These are phyloP conservation scores for Urtica urens DNA, from an alignment of 306 rosid genomes.

Conservation along the genomic window DNA sequence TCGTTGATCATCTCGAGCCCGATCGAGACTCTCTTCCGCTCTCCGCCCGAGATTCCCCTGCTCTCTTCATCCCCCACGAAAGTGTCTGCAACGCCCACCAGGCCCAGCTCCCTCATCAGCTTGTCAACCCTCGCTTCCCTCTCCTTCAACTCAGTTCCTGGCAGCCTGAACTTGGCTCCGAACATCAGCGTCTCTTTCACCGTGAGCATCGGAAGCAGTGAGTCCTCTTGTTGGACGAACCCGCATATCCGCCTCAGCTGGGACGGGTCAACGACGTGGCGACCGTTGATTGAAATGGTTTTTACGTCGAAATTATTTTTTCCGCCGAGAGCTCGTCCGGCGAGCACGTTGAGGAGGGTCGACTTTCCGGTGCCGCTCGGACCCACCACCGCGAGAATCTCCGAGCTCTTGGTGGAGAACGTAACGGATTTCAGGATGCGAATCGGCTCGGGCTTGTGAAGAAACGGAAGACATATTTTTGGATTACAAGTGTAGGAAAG, in stretches of 20 bases:
- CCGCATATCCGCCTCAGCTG: conserved; percentile 67
- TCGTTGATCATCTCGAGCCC: conserved; percentile 81
- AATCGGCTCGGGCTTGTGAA: conserved; percentile 35
- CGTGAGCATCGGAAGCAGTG: conserved; percentile 72
- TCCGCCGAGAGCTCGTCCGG: conserved; percentile 38
- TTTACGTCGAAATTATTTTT: conserved; percentile 35
- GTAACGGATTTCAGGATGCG: conserved; percentile 65
- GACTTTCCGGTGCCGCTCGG: conserved; percentile 95
- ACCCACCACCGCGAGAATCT: conserved; percentile 74
- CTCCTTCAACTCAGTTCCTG: conserved; percentile 32
- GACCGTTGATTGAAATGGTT: conserved; percentile 48
- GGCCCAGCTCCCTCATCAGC: conserved; percentile 66
- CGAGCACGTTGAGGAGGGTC: conserved; percentile 49
- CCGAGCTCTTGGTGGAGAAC: conserved; percentile 52
- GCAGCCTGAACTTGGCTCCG: conserved; percentile 64
- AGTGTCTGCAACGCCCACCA: conserved; percentile 54
- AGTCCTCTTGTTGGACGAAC: conserved; percentile 76
- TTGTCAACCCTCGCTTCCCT: conserved; percentile 51
- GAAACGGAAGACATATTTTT: conserved; percentile 21
- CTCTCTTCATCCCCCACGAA: conserved; percentile 79
- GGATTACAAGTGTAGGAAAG: conserved; percentile 49
- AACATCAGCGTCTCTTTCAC: conserved; percentile 73
- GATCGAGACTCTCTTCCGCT: conserved; percentile 76
- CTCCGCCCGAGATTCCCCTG: conserved; percentile 84
- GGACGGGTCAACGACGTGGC: conserved; percentile 30